These are phyloP conservation scores for Aspergillus sp. DNA, from an alignment of 2,329 filamentous ascomycete genomes.

Conservation along the genomic window DNA sequence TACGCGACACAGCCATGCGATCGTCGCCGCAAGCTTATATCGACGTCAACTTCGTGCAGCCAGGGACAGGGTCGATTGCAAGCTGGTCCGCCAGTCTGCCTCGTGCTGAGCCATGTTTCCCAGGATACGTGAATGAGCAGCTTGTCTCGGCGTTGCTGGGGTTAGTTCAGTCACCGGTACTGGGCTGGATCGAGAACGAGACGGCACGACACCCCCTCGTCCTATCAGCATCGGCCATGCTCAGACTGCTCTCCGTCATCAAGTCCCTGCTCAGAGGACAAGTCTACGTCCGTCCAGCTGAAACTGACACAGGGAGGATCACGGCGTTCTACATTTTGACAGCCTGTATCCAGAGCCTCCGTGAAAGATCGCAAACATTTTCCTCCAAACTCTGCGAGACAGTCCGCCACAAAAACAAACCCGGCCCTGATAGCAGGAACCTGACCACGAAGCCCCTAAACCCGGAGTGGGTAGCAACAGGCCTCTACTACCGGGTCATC, in stretches of 20 bases:
- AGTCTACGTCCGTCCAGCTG: slow-evolving; percentile 5
- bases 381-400: slow-evolving; percentile 6
- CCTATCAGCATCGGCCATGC: slow-evolving; percentile 8
- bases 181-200: slow-evolving; percentile 3
- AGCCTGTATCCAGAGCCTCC: slow-evolving; percentile 10
- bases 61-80: not conserved
- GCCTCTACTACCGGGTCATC: slow-evolving; percentile 12
- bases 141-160: slow-evolving; percentile 5
- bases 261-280: slow-evolving; percentile 7
- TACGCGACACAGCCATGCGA: slow-evolving; percentile 4
- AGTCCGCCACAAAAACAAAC: slow-evolving; percentile 7
- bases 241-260: slow-evolving; percentile 11
- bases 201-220: slow-evolving; percentile 4
- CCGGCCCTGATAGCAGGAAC: not conserved
- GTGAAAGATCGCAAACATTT: slow-evolving; percentile 12
- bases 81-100: slow-evolving; percentile 8
- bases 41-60: slow-evolving; percentile 10
- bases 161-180: slow-evolving; percentile 1
- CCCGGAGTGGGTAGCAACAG: slow-evolving; percentile 11
- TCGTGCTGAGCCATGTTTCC: not conserved
- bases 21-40: slow-evolving; percentile 1
- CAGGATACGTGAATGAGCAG: slow-evolving; percentile 1
- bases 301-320: slow-evolving; percentile 6
- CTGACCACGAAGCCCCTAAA: slow-evolving; percentile 1
- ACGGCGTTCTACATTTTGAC: slow-evolving; percentile 12